phyloP scores from a whole-genome alignment of 345 rosid genomes.

The Pistacia atlantica region DNA sequence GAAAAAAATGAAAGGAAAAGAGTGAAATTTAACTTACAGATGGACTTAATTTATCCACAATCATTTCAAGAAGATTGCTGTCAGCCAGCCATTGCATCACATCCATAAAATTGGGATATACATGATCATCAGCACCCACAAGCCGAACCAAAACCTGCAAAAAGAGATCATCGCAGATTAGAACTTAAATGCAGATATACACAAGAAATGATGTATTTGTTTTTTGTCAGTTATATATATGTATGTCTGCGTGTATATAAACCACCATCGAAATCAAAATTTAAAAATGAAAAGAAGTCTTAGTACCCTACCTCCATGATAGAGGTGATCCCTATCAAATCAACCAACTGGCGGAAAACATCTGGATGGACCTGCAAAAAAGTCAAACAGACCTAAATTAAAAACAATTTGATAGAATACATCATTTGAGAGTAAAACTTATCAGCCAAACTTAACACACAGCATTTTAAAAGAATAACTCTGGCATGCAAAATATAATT shows the following conservation, averaged over 20 bases:
- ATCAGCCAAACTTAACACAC: neutral
- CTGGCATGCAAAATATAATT: neutral
- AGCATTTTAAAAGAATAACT: neutral
- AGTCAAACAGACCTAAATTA: neutral
- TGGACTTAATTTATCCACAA: slow-evolving; percentile 89
- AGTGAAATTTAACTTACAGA: slow-evolving; percentile 54
- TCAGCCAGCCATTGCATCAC: slow-evolving; percentile 99
- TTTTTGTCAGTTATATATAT: too few relatives aligned
- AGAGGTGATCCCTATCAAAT: slow-evolving; percentile 97
- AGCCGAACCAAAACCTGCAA: slow-evolving; percentile 91
- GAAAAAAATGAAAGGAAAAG: neutral
- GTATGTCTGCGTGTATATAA: neutral
- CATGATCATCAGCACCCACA: slow-evolving; percentile 96
- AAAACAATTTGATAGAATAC: neutral
- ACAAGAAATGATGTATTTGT: neutral
- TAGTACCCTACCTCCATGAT: slow-evolving; percentile 86
- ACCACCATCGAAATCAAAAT: slow-evolving; percentile 8
- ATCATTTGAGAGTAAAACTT: neutral
- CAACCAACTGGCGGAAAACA: slow-evolving; percentile 83
- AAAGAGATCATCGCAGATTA: slow-evolving; percentile 11
- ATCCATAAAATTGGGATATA: slow-evolving; percentile 92
- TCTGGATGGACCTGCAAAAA: slow-evolving; percentile 78
- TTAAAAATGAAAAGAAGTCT: neutral
- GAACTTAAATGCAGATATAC: slow-evolving; percentile 3
- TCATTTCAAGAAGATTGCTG: slow-evolving; percentile 88